Evolutionary conservation across 768 basidiomycete genomes (phyloP), one percentile per base, ranked within the genome.

Genomic region (Pisolithus microcarpus): DNA sequence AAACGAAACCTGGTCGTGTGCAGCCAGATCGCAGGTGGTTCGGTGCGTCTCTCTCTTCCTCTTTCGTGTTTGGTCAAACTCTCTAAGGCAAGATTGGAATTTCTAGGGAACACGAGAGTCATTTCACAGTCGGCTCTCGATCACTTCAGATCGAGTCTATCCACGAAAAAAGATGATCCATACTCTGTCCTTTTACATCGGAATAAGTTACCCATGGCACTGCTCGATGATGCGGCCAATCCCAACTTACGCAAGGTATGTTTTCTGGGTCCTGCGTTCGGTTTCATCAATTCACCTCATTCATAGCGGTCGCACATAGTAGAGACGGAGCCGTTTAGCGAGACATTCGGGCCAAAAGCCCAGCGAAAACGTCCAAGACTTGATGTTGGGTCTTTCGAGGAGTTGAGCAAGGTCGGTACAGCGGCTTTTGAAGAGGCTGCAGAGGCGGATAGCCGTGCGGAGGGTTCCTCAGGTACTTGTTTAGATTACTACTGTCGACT

Each of bases 1-100:
- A 96, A 69, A 81, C 87, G 2, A 85, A 82, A 56, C 87, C 91
- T 0, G 95, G 94, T 23, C 74, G 94, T 49, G 91, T 98, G 19
- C 89, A 93, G 71, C 90, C 95, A 52, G 95, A 99, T 75, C 76
- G 92, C 52, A 72, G 94, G 60, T 99, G 95, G 95, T 99, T 99
- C 61, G 96, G 93, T 95, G 62, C 57, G 87, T 74, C 51, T 50
- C 26, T 18, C 21, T 19, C 4, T 2, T 10, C 31, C 31, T 37
- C 23, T 37, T 31, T 37, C 23, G 15, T 21, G 19, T 34, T 26
- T 52, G 49, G 28, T 47, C 49, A 26, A 38, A 31, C 52, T 31
- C 42, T 26, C 7, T 45, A 59, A 46, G 59, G 16, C 34, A 38
- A n/a, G 46, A 23, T 40, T 21, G 18, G 56, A 51, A 42, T 50